Percentiles rank a stretch among this genome's conserved stretches.
phyloP scores from a whole-genome alignment of 2,329 filamentous ascomycete species.

The Triangularia setosa region DNA sequence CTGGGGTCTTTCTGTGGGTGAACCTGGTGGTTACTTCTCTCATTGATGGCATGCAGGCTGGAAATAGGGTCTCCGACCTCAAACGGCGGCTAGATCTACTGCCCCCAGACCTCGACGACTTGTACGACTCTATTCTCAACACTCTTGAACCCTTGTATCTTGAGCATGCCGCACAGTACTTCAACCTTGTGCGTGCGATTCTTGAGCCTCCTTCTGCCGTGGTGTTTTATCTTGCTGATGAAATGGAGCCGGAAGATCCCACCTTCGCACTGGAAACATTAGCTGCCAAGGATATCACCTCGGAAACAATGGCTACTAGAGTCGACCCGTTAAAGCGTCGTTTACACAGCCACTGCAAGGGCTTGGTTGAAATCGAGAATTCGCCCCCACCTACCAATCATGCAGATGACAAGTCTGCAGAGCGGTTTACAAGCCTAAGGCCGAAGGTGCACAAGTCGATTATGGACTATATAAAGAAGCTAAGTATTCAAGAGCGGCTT shows the following conservation, averaged over 20 bases:
- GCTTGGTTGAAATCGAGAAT: neutral
- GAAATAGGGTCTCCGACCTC: neutral
- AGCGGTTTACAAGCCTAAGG: neutral
- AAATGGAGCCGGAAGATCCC: neutral
- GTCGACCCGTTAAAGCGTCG: neutral
- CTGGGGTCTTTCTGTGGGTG: neutral
- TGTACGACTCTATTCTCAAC: neutral
- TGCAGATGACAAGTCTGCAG: neutral
- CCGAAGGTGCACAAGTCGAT: neutral
- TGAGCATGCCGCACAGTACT: neutral
- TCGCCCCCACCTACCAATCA: neutral
- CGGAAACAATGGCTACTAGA: neutral
- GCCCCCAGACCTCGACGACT: neutral
- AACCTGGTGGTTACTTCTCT: neutral
- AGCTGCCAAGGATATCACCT: neutral
- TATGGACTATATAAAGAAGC: neutral
- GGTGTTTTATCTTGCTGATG: neutral
- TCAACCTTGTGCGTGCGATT: neutral
- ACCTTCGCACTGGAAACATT: neutral
- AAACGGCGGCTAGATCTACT: neutral
- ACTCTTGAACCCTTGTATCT: neutral
- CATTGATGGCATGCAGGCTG: neutral
- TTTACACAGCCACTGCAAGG: constrained; percentile 1
- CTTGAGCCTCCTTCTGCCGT: neutral
- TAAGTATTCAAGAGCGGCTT: neutral